Conservation (phyloP, 1,284 basidiomycete genomes). For the Tylopilus sp. region DNA sequence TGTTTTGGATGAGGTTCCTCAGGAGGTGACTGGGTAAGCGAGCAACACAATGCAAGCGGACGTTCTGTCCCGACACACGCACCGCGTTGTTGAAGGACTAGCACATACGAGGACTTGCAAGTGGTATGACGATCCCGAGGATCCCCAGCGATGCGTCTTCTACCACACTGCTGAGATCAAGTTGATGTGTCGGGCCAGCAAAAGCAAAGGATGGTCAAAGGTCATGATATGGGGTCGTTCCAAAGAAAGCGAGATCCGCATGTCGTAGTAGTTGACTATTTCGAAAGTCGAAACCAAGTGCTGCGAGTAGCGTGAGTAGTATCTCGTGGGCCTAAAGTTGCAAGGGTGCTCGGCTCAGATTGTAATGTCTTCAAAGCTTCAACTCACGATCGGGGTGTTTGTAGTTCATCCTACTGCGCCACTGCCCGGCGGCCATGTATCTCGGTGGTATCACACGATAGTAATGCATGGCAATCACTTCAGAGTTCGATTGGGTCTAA, state of each 20-base stretch:
- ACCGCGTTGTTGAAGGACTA: constrained; percentile 1
- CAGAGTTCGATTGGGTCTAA: no score
- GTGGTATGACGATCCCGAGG: constrained; percentile 11
- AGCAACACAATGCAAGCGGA: not conserved
- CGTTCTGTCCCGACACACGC: not conserved
- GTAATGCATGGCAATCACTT: not conserved
- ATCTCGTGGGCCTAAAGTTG: constrained; percentile 9
- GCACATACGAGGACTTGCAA: constrained; percentile 7
- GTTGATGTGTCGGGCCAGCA: not conserved
- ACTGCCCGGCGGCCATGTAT: not conserved
- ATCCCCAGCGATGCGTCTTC: constrained; percentile 5
- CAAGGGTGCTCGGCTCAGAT: not conserved
- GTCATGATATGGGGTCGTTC: constrained; percentile 6
- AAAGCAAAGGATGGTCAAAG: constrained; percentile 16
- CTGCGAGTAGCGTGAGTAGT: constrained; percentile 9
- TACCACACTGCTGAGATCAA: no score
- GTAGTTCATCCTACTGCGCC: not conserved
- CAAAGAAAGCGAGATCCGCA: constrained; percentile 9
- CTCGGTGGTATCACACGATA: constrained; percentile 2
- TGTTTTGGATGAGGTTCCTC: constrained; percentile 69
- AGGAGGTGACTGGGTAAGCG: not conserved
- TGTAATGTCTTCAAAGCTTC: not conserved
- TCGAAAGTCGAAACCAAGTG: not conserved
- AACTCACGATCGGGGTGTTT: constrained; percentile 9
- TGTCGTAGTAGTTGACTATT: constrained; percentile 2